Conservation (phyloP, 2,329 filamentous ascomycete genomes). For the Diaporthe velutina region DNA sequence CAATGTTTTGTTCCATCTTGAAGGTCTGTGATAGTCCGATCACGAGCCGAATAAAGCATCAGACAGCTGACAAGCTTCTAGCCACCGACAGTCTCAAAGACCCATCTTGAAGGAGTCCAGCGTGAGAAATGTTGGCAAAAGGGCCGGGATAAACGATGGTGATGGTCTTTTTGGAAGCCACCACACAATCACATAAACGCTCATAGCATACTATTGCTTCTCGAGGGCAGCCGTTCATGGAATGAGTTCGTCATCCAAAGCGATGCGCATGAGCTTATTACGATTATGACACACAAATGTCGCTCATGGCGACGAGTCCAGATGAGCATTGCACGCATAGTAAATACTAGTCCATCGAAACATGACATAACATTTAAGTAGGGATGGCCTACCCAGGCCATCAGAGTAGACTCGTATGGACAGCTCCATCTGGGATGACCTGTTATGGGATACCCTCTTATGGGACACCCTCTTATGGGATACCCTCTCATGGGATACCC, state of each 20-base stretch:
- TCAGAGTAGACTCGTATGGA: not conserved
- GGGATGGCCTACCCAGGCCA: too few relatives aligned
- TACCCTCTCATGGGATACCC: not conserved
- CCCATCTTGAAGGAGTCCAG: conserved; percentile 65
- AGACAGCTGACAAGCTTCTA: conserved; percentile 50
- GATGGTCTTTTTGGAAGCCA: not conserved
- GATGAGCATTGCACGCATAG: not conserved
- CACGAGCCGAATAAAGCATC: accelerated
- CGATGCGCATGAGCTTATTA: not conserved
- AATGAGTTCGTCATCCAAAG: not conserved
- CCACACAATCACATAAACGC: not conserved
- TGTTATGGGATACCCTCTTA: not conserved
- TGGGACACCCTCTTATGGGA: not conserved
- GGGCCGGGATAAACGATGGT: not conserved
- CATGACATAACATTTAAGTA: not conserved
- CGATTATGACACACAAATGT: not conserved
- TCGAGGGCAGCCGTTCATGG: not conserved
- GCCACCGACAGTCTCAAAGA: conserved; percentile 88
- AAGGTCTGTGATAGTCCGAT: conserved; percentile 71
- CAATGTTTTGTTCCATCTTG: conserved; percentile 95
- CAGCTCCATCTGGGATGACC: not conserved
- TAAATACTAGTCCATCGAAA: not conserved
- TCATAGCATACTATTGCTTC: not conserved
- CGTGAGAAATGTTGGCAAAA: too few relatives aligned
- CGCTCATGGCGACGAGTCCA: not conserved